phyloP scores from a whole-genome alignment of 169 alveolate species.

The Sarcocystis neurona region DNA sequence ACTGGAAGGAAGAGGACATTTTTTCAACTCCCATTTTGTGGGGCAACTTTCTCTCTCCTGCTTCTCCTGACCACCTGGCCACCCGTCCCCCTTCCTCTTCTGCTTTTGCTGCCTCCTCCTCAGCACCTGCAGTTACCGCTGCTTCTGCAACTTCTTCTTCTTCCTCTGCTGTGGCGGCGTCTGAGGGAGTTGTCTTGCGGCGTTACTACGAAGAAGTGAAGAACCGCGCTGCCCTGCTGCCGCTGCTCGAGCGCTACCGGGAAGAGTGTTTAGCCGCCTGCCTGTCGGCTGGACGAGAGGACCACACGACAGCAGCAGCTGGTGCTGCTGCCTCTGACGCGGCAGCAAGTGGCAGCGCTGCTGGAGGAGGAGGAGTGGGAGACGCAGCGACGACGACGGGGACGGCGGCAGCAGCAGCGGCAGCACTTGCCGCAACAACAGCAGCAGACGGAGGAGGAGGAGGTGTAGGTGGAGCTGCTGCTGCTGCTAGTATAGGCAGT shows the following conservation, averaged over 20 bases:
- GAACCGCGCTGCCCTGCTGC: neutral
- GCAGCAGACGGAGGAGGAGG: too few species aligned
- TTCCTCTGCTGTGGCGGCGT: too few species aligned
- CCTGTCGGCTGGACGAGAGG: slow-evolving; percentile 62
- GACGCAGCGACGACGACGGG: slow-evolving; percentile 72
- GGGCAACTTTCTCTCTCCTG: slow-evolving; percentile 71
- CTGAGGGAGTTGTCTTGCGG: too few species aligned
- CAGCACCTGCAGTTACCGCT: too few species aligned
- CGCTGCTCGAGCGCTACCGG: slow-evolving; percentile 82
- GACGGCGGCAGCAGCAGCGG: neutral
- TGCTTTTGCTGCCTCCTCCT: too few species aligned
- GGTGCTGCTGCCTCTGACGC: neutral
- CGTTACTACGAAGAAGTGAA: slow-evolving; percentile 73
- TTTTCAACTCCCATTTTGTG: slow-evolving; percentile 47
- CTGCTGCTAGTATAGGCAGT: too few species aligned
- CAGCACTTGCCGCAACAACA: slow-evolving; percentile 26
- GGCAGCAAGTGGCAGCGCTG: slow-evolving; percentile 2
- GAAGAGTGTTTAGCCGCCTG: slow-evolving; percentile 87
- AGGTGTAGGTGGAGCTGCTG: too few species aligned
- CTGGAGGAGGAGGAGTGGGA: neutral
- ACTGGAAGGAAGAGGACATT: slow-evolving; percentile 79
- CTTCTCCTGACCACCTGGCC: slow-evolving; percentile 23
- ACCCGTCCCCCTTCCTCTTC: too few species aligned
- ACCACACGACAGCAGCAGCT: slow-evolving; percentile 30
- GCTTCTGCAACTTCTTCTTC: too few species aligned